Evolutionary conservation across 805 yeast species (phyloP).

Genomic region (Candida schatavii): DNA sequence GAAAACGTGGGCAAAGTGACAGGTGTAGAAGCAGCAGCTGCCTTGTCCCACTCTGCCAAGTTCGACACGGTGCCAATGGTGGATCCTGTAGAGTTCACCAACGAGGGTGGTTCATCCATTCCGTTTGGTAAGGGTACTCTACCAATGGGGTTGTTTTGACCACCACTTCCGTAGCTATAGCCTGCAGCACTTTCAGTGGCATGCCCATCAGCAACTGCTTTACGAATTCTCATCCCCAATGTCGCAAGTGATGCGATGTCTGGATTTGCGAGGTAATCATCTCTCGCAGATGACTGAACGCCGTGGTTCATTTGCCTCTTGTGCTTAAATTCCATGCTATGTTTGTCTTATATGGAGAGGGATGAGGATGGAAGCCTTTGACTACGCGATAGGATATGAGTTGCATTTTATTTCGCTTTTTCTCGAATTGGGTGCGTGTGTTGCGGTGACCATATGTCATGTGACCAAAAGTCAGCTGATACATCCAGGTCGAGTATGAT

Average conservation of each 20-base stretch:
- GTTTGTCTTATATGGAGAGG: too few relatives aligned
- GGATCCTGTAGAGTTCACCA: constrained; percentile 37
- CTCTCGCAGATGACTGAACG: constrained; percentile 19
- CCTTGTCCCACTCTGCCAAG: constrained; percentile 41
- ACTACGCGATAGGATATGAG: too few relatives aligned
- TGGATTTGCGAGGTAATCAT: constrained; percentile 15
- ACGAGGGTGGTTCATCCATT: constrained; percentile 42
- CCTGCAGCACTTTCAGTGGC: constrained; percentile 12
- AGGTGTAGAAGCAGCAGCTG: constrained; percentile 6
- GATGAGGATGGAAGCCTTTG: too few relatives aligned
- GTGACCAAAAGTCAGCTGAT: too few relatives aligned
- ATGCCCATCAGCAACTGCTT: constrained; percentile 64
- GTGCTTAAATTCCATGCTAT: constrained; percentile 11
- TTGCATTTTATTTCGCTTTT: too few relatives aligned
- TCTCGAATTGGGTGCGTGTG: too few relatives aligned
- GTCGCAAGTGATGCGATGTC: constrained; percentile 44
- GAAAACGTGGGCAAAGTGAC: constrained; percentile 11
- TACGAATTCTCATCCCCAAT: constrained; percentile 70
- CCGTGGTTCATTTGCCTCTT: constrained; percentile 36
- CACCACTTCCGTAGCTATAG: constrained; percentile 10
- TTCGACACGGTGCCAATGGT: constrained; percentile 42
- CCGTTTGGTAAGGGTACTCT: constrained; percentile 40
- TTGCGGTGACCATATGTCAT: too few relatives aligned
- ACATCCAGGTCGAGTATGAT: too few relatives aligned
- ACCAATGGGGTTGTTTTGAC: background rate